Base-by-base conservation (phyloP, 768 basidiomycete genomes). In the Hypholoma sublateritium region DNA sequence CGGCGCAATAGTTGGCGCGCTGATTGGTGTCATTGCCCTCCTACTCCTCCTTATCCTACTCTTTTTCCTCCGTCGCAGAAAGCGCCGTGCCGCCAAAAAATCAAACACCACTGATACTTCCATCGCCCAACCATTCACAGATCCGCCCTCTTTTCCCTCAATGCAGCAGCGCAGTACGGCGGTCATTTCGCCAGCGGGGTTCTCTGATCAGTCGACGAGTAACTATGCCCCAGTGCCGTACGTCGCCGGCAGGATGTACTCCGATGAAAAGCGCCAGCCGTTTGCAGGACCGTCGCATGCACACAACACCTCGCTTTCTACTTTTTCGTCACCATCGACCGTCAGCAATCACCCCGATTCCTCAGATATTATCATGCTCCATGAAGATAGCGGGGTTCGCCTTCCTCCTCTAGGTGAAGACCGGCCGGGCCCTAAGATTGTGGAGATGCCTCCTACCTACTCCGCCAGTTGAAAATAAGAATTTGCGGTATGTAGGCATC, bases 311-410 rank as follows among this genome's bases (percentile, higher is more conserved):
- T 53, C 53, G 21, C 16, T 53, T 11, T 53, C 53, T 7, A 53
- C 53, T 16, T 53, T 53, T 21, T 53, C 51, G 3, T 53, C 51
- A 42, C 42, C 52, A 1, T 21, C 50, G 22, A 24, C 35, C 1
- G 17, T 14, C 43, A 44, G 24, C 21, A 39, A 45, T 35, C 28
- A 17, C 7, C 19, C 53, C 1, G 53, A 53, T 14, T 28, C 28
- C 9, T 32, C 37, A 17, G 43, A 53, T 28, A 8, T 53, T 19
- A 14, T 53, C 24, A 22, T 53, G 43, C 17, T 34, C n/a, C 53
- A 53, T 16, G 42, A 53, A 32, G 53, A 53, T n/a, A 53, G 53
- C 19, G 53, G 53, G 22, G 42, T 53, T 6, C 53, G 53, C 17
- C 19, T 53, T 28, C 53, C 53, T n/a, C 8, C 28, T 4, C 3